Base-by-base conservation (phyloP, 2,329 filamentous ascomycete genomes). In the Colletotrichum tropicale region DNA sequence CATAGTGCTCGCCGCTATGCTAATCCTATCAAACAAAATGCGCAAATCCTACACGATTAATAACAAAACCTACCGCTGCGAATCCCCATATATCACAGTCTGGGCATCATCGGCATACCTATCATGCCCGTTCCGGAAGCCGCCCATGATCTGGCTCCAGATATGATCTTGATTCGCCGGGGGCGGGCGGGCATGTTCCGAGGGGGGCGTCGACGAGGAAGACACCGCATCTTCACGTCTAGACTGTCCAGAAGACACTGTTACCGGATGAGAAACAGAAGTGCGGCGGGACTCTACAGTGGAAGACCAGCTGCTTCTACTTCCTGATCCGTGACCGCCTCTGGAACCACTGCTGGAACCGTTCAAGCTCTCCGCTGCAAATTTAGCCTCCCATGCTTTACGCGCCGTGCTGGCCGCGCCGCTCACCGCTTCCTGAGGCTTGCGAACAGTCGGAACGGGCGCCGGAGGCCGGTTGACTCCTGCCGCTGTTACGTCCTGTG, bases 401-500 rank as follows among this genome's bases (percentile, higher is more conserved):
- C 61, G 61, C 32, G 61, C 61, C 32, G 61, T 64, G 34, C 32
- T 36, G 24, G 61, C 61, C 21, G 32, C 61, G 13, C 36, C 61
- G 21, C 61, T 64, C 34, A 66, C 10, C 12, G 15, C 36, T 28
- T 48, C 26, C 36, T n/a, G 62, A 66, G 62, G 36, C 62, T 1
- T 48, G 38, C 36, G 36, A 30, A 24, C 16, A 48, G 16, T 26
- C 24, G 62, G 1, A 48, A 38, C 36, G 21, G 62, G 38, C 16
- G 62, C 18, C 28, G 65, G 8, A 24, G 26, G 32, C 71, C 43
- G 18, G 38, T 48, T 3, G n/a, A 24, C n/a, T 16, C 26, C 13
- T 28, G 30, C 38, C 7, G 21, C 15, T 21, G 58, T 3, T 10
- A 34, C 9, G 16, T 76, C 64, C 62, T 74, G 74, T 55, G 71